phyloP scores from a whole-genome alignment of 1,284 basidiomycete species.

The Sporisorium iseilematis-ciliati region DNA sequence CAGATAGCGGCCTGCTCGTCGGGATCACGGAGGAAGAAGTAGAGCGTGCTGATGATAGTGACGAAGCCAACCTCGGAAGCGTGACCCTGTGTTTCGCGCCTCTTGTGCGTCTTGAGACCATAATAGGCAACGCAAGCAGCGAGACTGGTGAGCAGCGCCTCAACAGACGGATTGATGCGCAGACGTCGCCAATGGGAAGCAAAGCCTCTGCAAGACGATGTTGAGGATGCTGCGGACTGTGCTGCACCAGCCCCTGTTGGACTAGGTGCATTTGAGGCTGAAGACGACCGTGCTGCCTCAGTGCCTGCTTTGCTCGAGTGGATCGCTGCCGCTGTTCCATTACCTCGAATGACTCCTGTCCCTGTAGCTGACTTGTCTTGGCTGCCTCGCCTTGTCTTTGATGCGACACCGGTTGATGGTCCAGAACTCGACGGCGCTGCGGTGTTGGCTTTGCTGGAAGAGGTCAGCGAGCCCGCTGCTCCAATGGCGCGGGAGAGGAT shows the following conservation, averaged over 20 bases:
- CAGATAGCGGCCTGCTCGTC: conserved; percentile 56
- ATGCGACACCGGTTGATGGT: neutral
- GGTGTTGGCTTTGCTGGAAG: conserved; percentile 8
- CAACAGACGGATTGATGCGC: conserved; percentile 41
- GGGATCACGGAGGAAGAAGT: conserved; percentile 48
- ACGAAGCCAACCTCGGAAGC: conserved; percentile 52
- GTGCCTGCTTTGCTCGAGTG: conserved; percentile 8
- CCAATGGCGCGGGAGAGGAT: conserved; percentile 30
- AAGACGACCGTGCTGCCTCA: conserved; percentile 28
- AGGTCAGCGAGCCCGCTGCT: conserved; percentile 14
- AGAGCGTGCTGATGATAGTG: conserved; percentile 44
- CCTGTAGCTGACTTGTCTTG: conserved; percentile 6
- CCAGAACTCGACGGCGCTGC: conserved; percentile 6
- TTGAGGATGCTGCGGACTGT: conserved; percentile 1
- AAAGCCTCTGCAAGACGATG: neutral
- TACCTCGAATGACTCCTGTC: neutral
- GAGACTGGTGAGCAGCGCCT: conserved; percentile 39
- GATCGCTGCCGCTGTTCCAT: conserved; percentile 4
- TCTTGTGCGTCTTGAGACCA: conserved; percentile 34
- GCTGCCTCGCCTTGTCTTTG: conserved; percentile 12
- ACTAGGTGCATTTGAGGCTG: conserved; percentile 21
- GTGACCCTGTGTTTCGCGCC: conserved; percentile 38
- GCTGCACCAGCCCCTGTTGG: neutral
- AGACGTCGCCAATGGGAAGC: conserved; percentile 23
- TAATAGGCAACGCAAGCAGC: conserved; percentile 44